phyloP scores from a whole-genome alignment of 129 eudicot species.

The Smallanthus sonchifolius region DNA sequence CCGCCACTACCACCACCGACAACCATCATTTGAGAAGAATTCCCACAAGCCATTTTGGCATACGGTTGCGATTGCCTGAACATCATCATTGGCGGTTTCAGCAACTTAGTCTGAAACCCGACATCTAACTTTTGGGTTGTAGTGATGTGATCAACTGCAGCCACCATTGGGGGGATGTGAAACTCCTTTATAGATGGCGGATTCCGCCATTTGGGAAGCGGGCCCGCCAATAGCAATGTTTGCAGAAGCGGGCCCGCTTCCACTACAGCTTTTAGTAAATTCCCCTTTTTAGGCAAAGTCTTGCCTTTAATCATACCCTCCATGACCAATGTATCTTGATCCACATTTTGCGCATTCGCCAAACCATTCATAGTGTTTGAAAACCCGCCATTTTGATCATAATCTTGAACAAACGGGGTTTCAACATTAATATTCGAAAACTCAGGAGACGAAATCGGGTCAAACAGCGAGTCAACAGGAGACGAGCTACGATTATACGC shows the following conservation, averaged over 20 bases:
- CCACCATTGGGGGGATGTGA: constrained; percentile 45
- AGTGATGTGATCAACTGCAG: constrained; percentile 9
- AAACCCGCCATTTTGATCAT: background rate
- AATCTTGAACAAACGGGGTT: constrained; percentile 28
- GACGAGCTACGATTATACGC: constrained; percentile 34
- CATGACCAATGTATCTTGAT: constrained; percentile 45
- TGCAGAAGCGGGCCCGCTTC: constrained; percentile 65
- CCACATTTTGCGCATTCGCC: constrained; percentile 22
- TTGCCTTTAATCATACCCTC: constrained; percentile 57
- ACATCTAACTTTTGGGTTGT: constrained; percentile 2
- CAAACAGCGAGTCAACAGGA: constrained; percentile 37
- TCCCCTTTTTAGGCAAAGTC: constrained; percentile 52
- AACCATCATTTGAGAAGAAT: constrained; percentile 41
- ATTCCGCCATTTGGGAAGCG: constrained; percentile 75
- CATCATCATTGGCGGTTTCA: background rate
- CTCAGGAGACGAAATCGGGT: constrained; percentile 33
- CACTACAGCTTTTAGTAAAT: constrained; percentile 41
- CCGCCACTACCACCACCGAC: constrained; percentile 12
- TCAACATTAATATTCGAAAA: constrained; percentile 38
- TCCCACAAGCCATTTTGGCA: constrained; percentile 40
- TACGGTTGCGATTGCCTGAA: constrained; percentile 32
- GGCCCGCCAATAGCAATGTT: constrained; percentile 54
- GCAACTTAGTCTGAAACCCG: background rate
- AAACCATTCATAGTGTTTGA: constrained; percentile 3
- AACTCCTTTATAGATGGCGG: constrained; percentile 57